Conservation (phyloP, 148 eudicot species). For the Hydrangea macrophylla region DNA sequence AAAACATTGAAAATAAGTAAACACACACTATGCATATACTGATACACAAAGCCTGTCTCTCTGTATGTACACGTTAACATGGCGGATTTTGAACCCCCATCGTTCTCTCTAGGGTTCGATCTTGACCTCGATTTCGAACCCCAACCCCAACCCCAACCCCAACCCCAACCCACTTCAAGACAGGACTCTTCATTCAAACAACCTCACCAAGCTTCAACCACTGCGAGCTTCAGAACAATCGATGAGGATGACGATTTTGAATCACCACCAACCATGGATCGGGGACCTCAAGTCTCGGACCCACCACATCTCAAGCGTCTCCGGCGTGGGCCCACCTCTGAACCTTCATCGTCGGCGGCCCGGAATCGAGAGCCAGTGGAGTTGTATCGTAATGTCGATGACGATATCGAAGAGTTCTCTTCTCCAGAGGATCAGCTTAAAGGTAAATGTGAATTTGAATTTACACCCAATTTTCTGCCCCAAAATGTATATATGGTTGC, state of each 20-base stretch:
- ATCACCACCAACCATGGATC: conserved; percentile 28
- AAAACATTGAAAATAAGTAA: background rate
- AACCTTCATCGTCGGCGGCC: conserved; percentile 12
- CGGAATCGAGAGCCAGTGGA: conserved; percentile 12
- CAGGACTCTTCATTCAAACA: background rate
- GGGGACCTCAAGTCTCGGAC: conserved; percentile 26
- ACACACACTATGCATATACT: background rate
- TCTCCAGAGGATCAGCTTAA: conserved; percentile 34
- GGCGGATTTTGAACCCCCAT: conserved; percentile 74
- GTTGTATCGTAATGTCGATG: conserved; percentile 28
- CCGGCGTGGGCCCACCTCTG: conserved; percentile 37
- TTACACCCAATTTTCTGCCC: background rate
- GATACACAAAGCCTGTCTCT: background rate
- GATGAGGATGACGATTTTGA: conserved; percentile 37
- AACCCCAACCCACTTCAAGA: conserved; percentile 16
- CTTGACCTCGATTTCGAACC: conserved; percentile 49
- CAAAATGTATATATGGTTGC: background rate
- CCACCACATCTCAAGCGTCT: conserved; percentile 45
- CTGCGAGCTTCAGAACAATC: conserved; percentile 7
- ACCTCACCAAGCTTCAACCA: conserved; percentile 19
- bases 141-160: conserved; percentile 33
- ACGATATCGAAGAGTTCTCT: conserved; percentile 87
- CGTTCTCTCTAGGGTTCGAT: conserved; percentile 84
- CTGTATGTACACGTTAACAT: conserved; percentile 21
- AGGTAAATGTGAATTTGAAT: conserved; percentile 20